phyloP scores from a whole-genome alignment of 2,329 filamentous ascomycete species.

The Apiospora malaysiana region DNA sequence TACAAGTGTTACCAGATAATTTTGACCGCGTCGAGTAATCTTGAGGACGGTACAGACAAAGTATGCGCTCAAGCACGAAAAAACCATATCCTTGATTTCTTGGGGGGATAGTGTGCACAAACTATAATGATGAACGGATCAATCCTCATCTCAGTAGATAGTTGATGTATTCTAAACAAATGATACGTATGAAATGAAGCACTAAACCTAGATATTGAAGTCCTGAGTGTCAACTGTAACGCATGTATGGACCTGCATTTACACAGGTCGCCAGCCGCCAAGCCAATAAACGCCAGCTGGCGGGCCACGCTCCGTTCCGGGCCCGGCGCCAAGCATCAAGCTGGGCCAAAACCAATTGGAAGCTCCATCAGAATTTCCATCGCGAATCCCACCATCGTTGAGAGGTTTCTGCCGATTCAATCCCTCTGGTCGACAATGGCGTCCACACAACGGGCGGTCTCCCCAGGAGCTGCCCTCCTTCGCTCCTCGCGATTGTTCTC shows the following conservation, averaged over 20 bases:
- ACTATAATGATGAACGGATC: no score
- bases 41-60: no score
- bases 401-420: conserved; percentile 9
- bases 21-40: no score
- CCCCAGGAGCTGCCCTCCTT: conserved; percentile 73
- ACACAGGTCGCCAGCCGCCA: neutral
- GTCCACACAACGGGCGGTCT: conserved; percentile 44
- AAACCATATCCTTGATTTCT: no score
- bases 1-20: no score
- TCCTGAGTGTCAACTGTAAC: neutral
- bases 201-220: neutral
- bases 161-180: neutral
- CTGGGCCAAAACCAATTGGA: neutral
- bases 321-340: neutral
- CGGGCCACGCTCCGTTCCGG: neutral
- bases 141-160: no score
- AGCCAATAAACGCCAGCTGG: neutral
- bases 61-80: no score
- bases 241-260: neutral
- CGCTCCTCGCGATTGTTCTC: conserved; percentile 90
- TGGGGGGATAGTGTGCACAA: no score
- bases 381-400: conserved; percentile 12
- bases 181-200: neutral
- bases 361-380: conserved; percentile 10
- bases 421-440: conserved; percentile 22